Conservation (phyloP, 2,329 filamentous ascomycete species). For the Beauveria sp. region DNA sequence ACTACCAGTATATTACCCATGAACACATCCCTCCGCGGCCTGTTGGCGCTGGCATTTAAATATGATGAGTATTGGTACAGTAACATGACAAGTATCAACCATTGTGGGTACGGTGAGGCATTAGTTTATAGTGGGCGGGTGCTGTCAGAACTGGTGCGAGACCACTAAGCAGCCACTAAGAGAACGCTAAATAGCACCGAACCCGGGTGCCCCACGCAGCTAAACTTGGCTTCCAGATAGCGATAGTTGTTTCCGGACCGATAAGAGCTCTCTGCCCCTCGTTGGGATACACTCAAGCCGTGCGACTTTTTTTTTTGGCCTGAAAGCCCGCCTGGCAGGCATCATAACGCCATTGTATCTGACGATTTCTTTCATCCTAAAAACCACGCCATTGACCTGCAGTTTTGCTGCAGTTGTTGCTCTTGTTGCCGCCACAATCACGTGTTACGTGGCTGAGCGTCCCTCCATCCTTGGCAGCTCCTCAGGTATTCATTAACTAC, state of each 20-base stretch:
- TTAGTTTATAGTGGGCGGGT: constrained; percentile 2
- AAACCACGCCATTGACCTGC: neutral
- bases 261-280: constrained; percentile 9
- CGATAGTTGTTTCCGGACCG: constrained; percentile 8
- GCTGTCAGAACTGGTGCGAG: neutral
- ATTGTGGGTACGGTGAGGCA: constrained; percentile 6
- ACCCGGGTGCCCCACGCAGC: neutral
- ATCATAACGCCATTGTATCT: neutral
- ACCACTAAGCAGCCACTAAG: constrained; percentile 1
- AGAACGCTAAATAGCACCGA: neutral
- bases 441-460: neutral
- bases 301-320: constrained; percentile 1
- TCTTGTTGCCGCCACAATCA: neutral
- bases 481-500: neutral
- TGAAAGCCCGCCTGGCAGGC: neutral
- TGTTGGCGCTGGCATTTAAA: too few relatives aligned
- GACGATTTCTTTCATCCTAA: neutral
- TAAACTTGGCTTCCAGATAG: neutral
- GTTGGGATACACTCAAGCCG: neutral
- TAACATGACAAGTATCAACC: neutral
- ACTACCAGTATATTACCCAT: too few relatives aligned
- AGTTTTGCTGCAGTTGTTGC: neutral
- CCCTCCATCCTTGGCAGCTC: neutral
- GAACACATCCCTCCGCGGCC: too few relatives aligned
- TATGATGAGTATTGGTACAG: too few relatives aligned